Evolutionary conservation across 805 yeast genomes (phyloP).

Genomic region (Kodamaea neixiangensis): DNA sequence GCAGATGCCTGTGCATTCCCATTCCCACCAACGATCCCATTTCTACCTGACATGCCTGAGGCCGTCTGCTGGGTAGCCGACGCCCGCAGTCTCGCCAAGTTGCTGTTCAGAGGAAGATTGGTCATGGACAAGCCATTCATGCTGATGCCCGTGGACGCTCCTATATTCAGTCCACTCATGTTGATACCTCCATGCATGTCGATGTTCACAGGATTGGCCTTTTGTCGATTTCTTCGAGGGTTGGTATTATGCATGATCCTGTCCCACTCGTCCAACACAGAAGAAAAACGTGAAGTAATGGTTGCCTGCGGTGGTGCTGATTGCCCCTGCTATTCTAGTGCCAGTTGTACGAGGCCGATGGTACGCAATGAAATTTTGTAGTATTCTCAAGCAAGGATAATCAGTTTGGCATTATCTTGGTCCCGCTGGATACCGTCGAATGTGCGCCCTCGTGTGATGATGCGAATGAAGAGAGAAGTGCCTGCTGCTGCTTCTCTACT

Average conservation of each 20-base stretch:
- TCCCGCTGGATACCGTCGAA: background rate
- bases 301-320: background rate
- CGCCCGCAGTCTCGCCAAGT: background rate
- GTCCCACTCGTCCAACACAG: background rate
- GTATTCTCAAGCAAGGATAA: background rate
- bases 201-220: background rate
- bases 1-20: background rate
- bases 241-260: slow-evolving; percentile 5
- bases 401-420: background rate
- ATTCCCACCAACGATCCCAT: background rate
- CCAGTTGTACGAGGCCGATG: background rate
- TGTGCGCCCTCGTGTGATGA: background rate
- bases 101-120: background rate
- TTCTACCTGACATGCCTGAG: background rate
- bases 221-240: slow-evolving; percentile 4
- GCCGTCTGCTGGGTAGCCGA: background rate
- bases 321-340: background rate
- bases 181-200: slow-evolving; percentile 1
- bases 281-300: background rate
- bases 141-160: background rate
- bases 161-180: slow-evolving; percentile 1
- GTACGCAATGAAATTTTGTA: background rate
- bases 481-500: background rate
- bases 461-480: background rate
- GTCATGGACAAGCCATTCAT: slow-evolving; percentile 4